A percentile compares a stretch with the other conserved stretches of the same genome.
phyloP scores from a whole-genome alignment of 176 grass and related monocot genomes.

The Themeda triandra region DNA sequence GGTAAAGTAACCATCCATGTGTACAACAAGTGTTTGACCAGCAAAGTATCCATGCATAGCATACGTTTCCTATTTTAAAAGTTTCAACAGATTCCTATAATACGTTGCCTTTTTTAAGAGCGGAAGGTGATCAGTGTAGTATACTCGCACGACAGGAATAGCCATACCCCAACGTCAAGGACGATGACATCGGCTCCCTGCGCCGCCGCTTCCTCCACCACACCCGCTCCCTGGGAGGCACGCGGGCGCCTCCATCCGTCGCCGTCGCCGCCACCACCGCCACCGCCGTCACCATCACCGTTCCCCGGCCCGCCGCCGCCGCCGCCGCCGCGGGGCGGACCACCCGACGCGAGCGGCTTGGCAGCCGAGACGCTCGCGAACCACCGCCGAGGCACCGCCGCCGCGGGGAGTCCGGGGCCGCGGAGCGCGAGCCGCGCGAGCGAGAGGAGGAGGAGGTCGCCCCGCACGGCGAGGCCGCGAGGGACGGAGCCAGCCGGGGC shows the following conservation, averaged over 20 bases:
- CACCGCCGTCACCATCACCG: conserved; percentile 27
- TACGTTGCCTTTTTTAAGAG: neutral
- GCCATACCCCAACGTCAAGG: conserved; percentile 86
- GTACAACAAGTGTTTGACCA: neutral
- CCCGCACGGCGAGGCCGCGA: conserved; percentile 11
- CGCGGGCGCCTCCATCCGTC: conserved; percentile 39
- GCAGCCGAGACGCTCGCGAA: conserved; percentile 68
- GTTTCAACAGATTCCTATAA: neutral
- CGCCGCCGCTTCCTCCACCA: conserved; percentile 48
- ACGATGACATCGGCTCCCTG: conserved; percentile 64
- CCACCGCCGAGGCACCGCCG: conserved; percentile 30
- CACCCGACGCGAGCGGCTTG: conserved; percentile 43
- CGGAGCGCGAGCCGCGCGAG: conserved; percentile 57
- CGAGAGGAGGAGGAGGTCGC: conserved; percentile 57
- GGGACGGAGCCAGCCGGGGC: no score
- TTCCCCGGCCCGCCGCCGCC: conserved; percentile 33
- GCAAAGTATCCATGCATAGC: no score
- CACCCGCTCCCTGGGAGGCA: conserved; percentile 32
- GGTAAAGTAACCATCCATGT: neutral
- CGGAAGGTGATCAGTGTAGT: neutral
- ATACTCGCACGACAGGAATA: neutral
- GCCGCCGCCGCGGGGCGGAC: conserved; percentile 18
- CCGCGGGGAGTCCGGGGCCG: conserved; percentile 1
- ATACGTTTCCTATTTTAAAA: neutral
- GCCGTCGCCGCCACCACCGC: conserved; percentile 34